phyloP scores from a whole-genome alignment of 208 protist genomes.

The Spongospora subterranea region DNA sequence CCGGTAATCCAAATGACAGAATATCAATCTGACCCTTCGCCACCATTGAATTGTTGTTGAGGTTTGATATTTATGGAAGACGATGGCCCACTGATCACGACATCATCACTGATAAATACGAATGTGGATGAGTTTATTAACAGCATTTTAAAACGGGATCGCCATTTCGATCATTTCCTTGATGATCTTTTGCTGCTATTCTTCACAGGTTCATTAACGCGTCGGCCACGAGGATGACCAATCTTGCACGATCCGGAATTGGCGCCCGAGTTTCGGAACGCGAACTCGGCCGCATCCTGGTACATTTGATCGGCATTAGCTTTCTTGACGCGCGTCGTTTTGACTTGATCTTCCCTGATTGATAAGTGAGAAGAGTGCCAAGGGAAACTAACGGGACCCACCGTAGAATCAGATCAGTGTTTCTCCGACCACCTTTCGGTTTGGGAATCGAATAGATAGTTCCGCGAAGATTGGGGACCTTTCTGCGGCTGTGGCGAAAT shows the following conservation, averaged over 20 bases:
- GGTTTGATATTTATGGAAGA: too few species aligned
- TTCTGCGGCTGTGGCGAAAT: not conserved
- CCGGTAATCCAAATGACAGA: too few species aligned
- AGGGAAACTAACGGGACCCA: not conserved
- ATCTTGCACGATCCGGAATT: not conserved
- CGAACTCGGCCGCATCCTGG: slow-evolving; percentile 30
- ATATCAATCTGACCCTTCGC: too few species aligned
- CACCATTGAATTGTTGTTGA: too few species aligned
- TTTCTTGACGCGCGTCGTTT: not conserved
- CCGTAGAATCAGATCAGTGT: slow-evolving; percentile 23
- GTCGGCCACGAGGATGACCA: slow-evolving; percentile 11
- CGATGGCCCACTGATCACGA: too few species aligned
- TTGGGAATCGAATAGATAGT: slow-evolving; percentile 41
- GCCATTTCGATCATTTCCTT: too few species aligned
- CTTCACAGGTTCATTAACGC: slow-evolving; percentile 19
- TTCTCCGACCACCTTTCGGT: not conserved
- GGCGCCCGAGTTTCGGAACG: not conserved
- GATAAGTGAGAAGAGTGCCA: not conserved
- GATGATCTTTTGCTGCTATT: not conserved
- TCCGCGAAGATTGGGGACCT: slow-evolving; percentile 6
- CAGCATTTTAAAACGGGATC: too few species aligned
- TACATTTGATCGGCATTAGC: not conserved
- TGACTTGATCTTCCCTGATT: not conserved
- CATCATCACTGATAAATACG: too few species aligned
- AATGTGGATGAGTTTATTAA: too few species aligned